Evolutionary conservation across 495 filamentous ascomycete genomes (phyloP).

Genomic region (Neurospora cerealis): DNA sequence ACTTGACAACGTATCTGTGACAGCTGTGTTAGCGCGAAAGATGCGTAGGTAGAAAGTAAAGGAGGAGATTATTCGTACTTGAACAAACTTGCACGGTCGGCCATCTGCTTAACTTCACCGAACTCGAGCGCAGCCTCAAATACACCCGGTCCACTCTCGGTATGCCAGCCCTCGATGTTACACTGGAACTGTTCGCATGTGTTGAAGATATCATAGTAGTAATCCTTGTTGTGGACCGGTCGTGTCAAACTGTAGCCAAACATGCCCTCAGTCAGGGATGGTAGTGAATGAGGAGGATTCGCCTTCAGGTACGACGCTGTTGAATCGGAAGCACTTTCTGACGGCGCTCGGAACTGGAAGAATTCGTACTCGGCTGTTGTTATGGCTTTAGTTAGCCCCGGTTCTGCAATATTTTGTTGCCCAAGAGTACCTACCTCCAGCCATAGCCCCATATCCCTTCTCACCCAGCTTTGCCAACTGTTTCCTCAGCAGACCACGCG

Average conservation of each 20-base stretch:
- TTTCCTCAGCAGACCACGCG: constrained; percentile 62
- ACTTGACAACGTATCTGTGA: constrained; percentile 69
- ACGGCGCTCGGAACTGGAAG: constrained; percentile 77
- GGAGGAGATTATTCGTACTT: constrained; percentile 44
- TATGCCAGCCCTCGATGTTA: constrained; percentile 93
- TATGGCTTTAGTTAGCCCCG: constrained; percentile 1
- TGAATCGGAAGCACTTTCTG: constrained; percentile 39
- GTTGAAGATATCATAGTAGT: constrained; percentile 86
- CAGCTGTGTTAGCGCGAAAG: background rate
- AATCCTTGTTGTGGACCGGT: constrained; percentile 85
- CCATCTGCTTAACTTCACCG: constrained; percentile 74
- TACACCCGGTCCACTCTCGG: constrained; percentile 90
- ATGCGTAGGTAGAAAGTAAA: background rate
- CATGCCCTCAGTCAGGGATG: constrained; percentile 87
- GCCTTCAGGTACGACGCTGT: constrained; percentile 64
- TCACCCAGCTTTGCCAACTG: constrained; percentile 54
- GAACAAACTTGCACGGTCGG: constrained; percentile 83
- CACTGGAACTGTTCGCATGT: constrained; percentile 73
- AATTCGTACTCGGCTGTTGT: constrained; percentile 88
- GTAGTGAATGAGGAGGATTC: constrained; percentile 62
- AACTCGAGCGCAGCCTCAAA: constrained; percentile 92
- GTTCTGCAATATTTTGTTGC: background rate
- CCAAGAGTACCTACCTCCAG: constrained; percentile 60
- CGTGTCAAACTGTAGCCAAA: constrained; percentile 95
- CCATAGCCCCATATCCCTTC: constrained; percentile 73